Evolutionary conservation across 2,329 filamentous ascomycete species (phyloP).

Genomic region (Alternaria hordeiaustralica): DNA sequence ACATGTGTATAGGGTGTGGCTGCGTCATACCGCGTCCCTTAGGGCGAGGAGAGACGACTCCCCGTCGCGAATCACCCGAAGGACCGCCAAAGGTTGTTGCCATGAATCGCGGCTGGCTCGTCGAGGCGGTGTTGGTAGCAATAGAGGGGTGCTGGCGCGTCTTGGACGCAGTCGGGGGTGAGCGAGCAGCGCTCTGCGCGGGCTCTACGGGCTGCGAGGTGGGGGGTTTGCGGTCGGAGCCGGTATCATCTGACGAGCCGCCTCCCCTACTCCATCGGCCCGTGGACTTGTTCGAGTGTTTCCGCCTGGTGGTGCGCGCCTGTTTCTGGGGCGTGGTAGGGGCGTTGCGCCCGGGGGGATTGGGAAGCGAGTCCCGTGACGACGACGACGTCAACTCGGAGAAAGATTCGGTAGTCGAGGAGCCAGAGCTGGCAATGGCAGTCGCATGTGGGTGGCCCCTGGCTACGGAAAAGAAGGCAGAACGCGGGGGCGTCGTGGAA

Average conservation of each 20-base stretch:
- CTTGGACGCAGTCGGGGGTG: conserved; percentile 26
- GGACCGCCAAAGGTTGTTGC: conserved; percentile 45
- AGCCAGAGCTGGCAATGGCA: conserved; percentile 32
- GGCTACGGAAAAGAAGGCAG: conserved; percentile 16
- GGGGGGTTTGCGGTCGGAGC: conserved; percentile 31
- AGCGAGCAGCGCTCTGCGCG: conserved; percentile 19
- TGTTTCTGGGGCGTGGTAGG: conserved; percentile 37
- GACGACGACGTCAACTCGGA: conserved; percentile 42
- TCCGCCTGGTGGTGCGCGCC: conserved; percentile 33
- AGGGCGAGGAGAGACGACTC: conserved; percentile 51
- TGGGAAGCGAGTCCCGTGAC: conserved; percentile 38
- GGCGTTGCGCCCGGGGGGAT: conserved; percentile 29
- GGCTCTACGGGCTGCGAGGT: conserved; percentile 26
- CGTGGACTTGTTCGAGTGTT: conserved; percentile 32
- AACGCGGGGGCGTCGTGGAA: conserved; percentile 17
- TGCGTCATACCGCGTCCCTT: conserved; percentile 51
- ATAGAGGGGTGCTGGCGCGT: conserved; percentile 22
- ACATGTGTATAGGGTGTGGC: conserved; percentile 4
- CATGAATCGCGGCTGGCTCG: conserved; percentile 41
- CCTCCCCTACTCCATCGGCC: conserved; percentile 41
- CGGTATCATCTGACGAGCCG: conserved; percentile 38
- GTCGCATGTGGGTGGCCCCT: conserved; percentile 36
- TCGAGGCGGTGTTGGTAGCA: conserved; percentile 21
- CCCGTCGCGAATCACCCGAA: conserved; percentile 51
- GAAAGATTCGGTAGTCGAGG: conserved; percentile 30